phyloP scores from a whole-genome alignment of 768 basidiomycete species.

The Boletellus emodensis region DNA sequence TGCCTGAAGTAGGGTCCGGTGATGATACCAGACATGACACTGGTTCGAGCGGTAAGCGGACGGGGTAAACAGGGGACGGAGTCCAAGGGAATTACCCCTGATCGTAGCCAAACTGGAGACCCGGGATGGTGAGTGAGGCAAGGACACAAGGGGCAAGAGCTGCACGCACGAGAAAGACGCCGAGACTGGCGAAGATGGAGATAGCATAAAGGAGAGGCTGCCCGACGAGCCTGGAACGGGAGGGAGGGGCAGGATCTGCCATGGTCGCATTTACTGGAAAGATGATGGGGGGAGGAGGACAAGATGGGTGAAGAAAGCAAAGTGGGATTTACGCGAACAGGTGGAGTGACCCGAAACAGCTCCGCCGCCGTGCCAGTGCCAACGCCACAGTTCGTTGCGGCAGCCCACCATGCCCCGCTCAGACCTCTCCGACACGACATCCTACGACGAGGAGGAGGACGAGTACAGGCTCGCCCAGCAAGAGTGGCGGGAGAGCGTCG shows the following conservation, averaged over 20 bases:
- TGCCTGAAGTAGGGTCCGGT: constrained; percentile 79
- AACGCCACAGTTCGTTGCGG: constrained; percentile 15
- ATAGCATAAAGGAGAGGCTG: constrained; percentile 75
- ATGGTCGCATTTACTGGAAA: constrained; percentile 49
- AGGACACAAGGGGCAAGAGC: neutral
- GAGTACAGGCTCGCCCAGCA: constrained; percentile 75
- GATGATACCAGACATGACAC: constrained; percentile 91
- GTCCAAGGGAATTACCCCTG: constrained; percentile 55
- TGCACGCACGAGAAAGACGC: constrained; percentile 73
- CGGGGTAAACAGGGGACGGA: neutral
- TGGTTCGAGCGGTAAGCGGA: constrained; percentile 26
- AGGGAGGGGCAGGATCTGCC: constrained; percentile 34
- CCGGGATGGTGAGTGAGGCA: neutral
- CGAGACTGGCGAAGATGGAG: constrained; percentile 77
- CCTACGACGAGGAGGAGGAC: constrained; percentile 64
- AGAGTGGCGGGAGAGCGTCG: constrained; percentile 90
- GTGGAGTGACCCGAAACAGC: constrained; percentile 18
- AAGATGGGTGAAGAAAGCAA: constrained; percentile 11
- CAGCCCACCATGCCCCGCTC: constrained; percentile 53
- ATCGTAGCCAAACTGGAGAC: constrained; percentile 73
- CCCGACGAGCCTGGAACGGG: constrained; percentile 61
- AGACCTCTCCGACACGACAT: constrained; percentile 53
- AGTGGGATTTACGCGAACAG: constrained; percentile 2
- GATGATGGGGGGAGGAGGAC: constrained; percentile 17
- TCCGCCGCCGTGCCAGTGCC: neutral